These are phyloP conservation scores for Fusarium sp. DNA, from an alignment of 2,329 filamentous ascomycete species.

Conservation along the genomic window DNA sequence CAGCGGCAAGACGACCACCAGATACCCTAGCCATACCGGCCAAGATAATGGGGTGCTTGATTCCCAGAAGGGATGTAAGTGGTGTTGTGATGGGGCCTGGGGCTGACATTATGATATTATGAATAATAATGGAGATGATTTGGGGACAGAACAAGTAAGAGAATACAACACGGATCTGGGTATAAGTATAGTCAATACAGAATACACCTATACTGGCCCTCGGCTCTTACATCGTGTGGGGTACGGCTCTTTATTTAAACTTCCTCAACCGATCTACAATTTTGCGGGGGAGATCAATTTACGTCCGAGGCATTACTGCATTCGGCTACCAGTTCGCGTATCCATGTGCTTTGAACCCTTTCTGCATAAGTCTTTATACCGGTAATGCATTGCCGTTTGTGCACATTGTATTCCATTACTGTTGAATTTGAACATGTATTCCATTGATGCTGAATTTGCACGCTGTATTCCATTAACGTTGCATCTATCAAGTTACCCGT, in stretches of 20 bases:
- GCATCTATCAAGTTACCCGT: constrained; percentile 10
- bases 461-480: constrained; percentile 2
- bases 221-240: constrained; percentile 22
- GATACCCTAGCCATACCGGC: constrained; percentile 94
- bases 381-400: neutral
- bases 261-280: constrained; percentile 37
- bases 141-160: neutral
- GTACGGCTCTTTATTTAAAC: constrained; percentile 18
- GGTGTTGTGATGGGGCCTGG: constrained; percentile 77
- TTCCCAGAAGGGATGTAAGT: constrained; percentile 81
- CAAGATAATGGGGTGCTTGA: constrained; percentile 89
- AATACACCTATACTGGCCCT: neutral
- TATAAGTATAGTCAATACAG: neutral
- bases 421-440: neutral
- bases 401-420: constrained; percentile 1
- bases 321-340: constrained; percentile 48
- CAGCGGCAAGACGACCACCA: constrained; percentile 81
- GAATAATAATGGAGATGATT: neutral
- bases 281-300: constrained; percentile 48
- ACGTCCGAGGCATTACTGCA: constrained; percentile 52
- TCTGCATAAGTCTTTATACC: neutral
- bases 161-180: neutral
- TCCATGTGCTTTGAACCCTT: constrained; percentile 17
- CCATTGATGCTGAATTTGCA: neutral
- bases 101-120: constrained; percentile 51